Evolutionary conservation across 164 flowering plant species (phyloP), one percentile per base, ranked within the genome.

Genomic region (Chimonanthus praecox): DNA sequence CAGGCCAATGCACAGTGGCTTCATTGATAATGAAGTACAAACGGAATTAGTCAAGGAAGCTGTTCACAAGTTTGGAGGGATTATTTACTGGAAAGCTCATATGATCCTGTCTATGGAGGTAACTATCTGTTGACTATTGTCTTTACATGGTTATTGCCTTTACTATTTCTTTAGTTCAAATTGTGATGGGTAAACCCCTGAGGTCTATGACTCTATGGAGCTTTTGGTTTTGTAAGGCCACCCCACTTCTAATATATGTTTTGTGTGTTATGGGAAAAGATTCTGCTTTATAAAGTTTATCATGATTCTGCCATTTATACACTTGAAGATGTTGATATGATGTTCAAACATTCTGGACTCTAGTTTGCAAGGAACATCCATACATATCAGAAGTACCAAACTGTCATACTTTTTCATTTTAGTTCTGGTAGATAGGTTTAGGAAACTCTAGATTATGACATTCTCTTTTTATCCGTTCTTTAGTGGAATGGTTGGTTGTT

Each of bases 61-160:
- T 69, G 98, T 92, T 64, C 85, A 92, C 65, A 92, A 85, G 84
- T 94, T 90, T 80, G 98, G 97, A 73, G 97, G 97, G 48, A 92
- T 91, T 64, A 89, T 87, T 71, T 94, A 92, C 74, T 91, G 97
- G 95, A 92, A 91, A 81, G 97, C 98, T 71, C 98, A 92, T 77
- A 87, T 79, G 79, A 71, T 86, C 67, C 88, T 89, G 75, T 87
- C 88, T 49, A 88, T 86, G 48, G 97, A 92, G 97, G 98, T 89
- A 83, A 18, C 60, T 10, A 5, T 54, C 45, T 66, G 47, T 33
- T 44, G n/a, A 45, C 45, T 44, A 13, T 63, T 63, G 11, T 63
- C 66, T 63, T 63, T 63, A 63, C 11, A 9, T 45, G 18, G 70
- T 48, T 2, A n/a, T 9, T 54, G 4, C n/a, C 9, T 54, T 0